These are phyloP conservation scores for Euptelea pleiosperma DNA, from an alignment of 164 flowering plant genomes.

Conservation along the genomic window DNA sequence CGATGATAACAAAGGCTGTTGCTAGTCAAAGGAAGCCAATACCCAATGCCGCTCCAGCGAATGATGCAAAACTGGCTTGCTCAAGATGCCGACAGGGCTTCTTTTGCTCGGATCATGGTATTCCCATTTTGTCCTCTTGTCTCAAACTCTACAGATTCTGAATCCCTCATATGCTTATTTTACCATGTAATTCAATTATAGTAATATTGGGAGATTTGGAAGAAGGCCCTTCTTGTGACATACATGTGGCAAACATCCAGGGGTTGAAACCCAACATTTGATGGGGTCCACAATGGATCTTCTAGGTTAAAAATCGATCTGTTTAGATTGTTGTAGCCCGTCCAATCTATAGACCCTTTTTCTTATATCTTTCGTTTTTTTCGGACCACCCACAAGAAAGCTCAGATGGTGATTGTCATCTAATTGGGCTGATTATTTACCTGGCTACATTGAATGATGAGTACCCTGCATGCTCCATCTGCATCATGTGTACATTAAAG, in stretches of 20 bases:
- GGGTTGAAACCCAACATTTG: neutral
- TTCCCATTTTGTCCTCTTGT: neutral
- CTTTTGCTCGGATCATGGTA: slow-evolving; percentile 98
- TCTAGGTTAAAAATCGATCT: neutral
- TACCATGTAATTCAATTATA: neutral
- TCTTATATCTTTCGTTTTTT: too few species aligned
- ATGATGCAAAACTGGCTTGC: slow-evolving; percentile 52
- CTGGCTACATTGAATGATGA: too few species aligned
- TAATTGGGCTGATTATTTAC: too few species aligned
- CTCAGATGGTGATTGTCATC: too few species aligned
- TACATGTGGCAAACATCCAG: too few species aligned
- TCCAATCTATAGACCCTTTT: too few species aligned
- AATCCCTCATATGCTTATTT: neutral
- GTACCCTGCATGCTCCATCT: too few species aligned
- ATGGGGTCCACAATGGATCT: neutral
- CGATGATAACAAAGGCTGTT: slow-evolving; percentile 47
- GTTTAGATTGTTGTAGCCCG: too few species aligned
- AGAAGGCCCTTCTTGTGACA: neutral
- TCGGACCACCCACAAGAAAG: too few species aligned
- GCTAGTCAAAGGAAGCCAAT: slow-evolving; percentile 29
- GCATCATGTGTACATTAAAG: too few species aligned
- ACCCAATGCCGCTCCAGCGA: slow-evolving; percentile 29
- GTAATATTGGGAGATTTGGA: neutral
- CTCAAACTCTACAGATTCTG: too few species aligned
- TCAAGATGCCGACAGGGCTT: slow-evolving; percentile 88